phyloP scores from a whole-genome alignment of 140 eudicot species.

The Stevia rebaudiana region DNA sequence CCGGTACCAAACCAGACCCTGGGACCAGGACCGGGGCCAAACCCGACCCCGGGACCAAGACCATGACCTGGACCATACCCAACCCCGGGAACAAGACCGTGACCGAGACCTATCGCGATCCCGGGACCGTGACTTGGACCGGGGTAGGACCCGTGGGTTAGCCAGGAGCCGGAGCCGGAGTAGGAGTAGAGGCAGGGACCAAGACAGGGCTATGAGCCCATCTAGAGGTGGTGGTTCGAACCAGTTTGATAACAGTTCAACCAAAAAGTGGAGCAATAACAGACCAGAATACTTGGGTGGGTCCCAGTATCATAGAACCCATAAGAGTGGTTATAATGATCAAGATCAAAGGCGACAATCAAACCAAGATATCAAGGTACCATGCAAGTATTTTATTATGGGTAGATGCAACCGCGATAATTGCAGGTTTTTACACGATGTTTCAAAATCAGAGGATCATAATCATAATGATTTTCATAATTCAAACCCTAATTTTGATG shows the following conservation, averaged over 20 bases:
- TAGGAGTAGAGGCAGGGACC: constrained; percentile 30
- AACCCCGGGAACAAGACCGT: constrained; percentile 15
- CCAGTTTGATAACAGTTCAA: constrained; percentile 35
- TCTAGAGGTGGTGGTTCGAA: constrained; percentile 44
- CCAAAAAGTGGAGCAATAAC: constrained; percentile 6
- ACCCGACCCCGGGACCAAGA: background rate
- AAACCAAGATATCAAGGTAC: constrained; percentile 28
- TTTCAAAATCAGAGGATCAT: constrained; percentile 19
- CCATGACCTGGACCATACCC: constrained; percentile 12
- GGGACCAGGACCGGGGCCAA: constrained; percentile 16
- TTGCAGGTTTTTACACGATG: constrained; percentile 73
- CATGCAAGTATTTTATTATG: constrained; percentile 58
- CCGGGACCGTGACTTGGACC: background rate
- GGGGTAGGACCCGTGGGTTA: constrained; percentile 17
- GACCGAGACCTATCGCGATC: background rate
- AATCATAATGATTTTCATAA: constrained; percentile 25
- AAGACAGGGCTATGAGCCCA: constrained; percentile 20
- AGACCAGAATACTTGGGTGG: constrained; percentile 11
- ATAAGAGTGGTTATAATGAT: constrained; percentile 33
- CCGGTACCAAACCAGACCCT: background rate
- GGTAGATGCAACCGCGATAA: constrained; percentile 63
- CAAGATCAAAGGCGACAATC: constrained; percentile 47
- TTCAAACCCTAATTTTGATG: constrained; percentile 20
- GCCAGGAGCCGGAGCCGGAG: constrained; percentile 29
- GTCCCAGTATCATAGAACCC: constrained; percentile 27